Percentiles rank a stretch among this genome's conserved stretches.
phyloP scores from a whole-genome alignment of 1,139 yeast genomes.

The Taphrina pruni region DNA sequence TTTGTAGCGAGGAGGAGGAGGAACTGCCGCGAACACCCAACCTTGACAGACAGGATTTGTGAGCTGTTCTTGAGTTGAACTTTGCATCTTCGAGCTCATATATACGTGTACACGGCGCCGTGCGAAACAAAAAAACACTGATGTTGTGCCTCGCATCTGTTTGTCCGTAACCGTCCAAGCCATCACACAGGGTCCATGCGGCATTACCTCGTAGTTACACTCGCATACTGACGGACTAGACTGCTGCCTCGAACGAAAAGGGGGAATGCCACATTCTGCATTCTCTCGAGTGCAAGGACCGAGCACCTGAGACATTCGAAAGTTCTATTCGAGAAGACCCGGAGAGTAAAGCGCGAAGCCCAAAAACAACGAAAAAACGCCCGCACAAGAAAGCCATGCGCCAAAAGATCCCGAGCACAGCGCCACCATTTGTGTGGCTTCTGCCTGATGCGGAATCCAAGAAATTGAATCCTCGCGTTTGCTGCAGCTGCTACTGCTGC shows the following conservation, averaged over 20 bases:
- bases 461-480: background rate
- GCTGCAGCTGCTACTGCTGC: too few relatives aligned
- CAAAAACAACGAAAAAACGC: background rate
- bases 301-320: slow-evolving; percentile 5
- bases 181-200: slow-evolving; percentile 1
- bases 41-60: background rate
- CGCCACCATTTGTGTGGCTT: background rate
- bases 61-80: background rate
- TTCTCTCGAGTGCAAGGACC: background rate
- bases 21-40: background rate
- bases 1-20: background rate
- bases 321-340: background rate
- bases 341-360: too few relatives aligned
- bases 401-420: background rate
- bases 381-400: background rate
- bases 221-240: too few relatives aligned
- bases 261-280: background rate
- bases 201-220: background rate
- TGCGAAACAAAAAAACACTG: background rate
- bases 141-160: slow-evolving; percentile 3
- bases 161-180: slow-evolving; percentile 11
- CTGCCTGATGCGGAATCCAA: background rate
- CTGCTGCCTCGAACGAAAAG: too few relatives aligned
- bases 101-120: background rate
- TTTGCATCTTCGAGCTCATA: background rate